Percentiles rank a stretch among this genome's conserved stretches.
phyloP scores from a whole-genome alignment of 2,329 filamentous ascomycete genomes.

The Emergomyces pasteurianus region DNA sequence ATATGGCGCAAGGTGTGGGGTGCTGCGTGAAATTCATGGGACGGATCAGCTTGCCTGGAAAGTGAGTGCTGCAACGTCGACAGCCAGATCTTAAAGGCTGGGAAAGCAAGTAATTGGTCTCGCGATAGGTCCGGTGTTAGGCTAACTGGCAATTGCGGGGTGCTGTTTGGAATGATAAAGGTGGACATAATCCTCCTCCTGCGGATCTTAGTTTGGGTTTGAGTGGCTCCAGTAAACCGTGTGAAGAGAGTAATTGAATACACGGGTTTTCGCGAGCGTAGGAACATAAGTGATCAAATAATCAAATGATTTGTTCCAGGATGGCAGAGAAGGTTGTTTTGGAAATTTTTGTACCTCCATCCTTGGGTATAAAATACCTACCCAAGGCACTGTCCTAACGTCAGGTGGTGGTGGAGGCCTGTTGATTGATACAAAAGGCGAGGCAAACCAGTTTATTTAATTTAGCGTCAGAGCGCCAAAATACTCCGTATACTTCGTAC shows the following conservation, averaged over 20 bases:
- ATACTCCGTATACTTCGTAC: too few species aligned
- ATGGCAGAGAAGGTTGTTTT: background rate
- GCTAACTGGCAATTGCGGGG: conserved; percentile 28
- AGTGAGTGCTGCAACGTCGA: conserved; percentile 39
- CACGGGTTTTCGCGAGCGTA: background rate
- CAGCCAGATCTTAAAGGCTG: conserved; percentile 45
- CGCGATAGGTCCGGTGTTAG: conserved; percentile 32
- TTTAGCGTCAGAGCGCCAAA: background rate
- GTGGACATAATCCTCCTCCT: conserved; percentile 27
- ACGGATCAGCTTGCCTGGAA: conserved; percentile 31
- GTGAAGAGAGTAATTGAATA: background rate
- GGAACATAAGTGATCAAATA: background rate
- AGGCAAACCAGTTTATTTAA: background rate
- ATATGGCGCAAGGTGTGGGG: conserved; percentile 43
- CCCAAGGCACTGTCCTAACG: too few species aligned
- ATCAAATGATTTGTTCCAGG: background rate
- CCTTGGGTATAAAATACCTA: too few species aligned
- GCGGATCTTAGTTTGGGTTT: background rate
- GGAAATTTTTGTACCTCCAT: too few species aligned
- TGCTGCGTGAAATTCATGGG: conserved; percentile 40
- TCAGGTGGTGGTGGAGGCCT: too few species aligned
- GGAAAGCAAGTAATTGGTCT: conserved; percentile 38
- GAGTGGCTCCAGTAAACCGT: background rate
- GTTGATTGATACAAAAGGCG: too few species aligned
- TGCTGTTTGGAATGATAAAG: conserved; percentile 28